These are phyloP conservation scores for Entrophospora sp. DNA, from an alignment of 192 early-diverging fungal species.

Conservation along the genomic window DNA sequence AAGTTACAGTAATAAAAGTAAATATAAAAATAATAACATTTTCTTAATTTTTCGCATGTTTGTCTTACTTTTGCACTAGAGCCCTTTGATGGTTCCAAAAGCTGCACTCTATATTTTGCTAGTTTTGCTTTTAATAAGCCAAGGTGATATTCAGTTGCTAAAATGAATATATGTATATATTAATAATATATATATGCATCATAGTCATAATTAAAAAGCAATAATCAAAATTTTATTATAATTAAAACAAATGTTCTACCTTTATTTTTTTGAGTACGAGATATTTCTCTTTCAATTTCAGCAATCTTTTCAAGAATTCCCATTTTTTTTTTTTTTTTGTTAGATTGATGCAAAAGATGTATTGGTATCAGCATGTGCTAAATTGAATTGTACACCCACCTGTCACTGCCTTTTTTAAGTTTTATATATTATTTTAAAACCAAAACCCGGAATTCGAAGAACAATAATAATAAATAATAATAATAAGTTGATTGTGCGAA, in stretches of 20 bases:
- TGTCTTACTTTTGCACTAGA: conserved; percentile 19
- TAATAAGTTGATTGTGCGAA: too few relatives aligned
- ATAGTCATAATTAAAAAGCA: neutral
- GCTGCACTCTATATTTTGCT: conserved; percentile 67
- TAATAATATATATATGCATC: neutral
- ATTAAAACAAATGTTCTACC: too few relatives aligned
- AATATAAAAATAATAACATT: too few relatives aligned
- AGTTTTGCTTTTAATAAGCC: conserved; percentile 97
- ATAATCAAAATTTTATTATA: neutral
- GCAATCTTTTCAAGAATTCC: conserved; percentile 84
- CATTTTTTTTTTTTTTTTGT: too few relatives aligned
- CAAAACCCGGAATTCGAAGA: too few relatives aligned
- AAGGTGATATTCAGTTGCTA: conserved; percentile 94
- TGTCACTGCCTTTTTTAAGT: too few relatives aligned
- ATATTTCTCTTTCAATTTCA: conserved; percentile 85
- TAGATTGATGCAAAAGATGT: too few relatives aligned
- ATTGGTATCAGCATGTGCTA: too few relatives aligned
- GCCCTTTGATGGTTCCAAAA: conserved; percentile 63
- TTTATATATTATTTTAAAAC: too few relatives aligned
- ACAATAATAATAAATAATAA: too few relatives aligned
- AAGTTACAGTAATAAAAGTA: conserved; percentile 23
- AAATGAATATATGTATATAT: neutral
- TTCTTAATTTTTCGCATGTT: too few relatives aligned
- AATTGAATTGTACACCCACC: too few relatives aligned
- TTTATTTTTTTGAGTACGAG: conserved; percentile 98